Conservation (phyloP, 257 asterid species). For the Capsicum rhomboideum region DNA sequence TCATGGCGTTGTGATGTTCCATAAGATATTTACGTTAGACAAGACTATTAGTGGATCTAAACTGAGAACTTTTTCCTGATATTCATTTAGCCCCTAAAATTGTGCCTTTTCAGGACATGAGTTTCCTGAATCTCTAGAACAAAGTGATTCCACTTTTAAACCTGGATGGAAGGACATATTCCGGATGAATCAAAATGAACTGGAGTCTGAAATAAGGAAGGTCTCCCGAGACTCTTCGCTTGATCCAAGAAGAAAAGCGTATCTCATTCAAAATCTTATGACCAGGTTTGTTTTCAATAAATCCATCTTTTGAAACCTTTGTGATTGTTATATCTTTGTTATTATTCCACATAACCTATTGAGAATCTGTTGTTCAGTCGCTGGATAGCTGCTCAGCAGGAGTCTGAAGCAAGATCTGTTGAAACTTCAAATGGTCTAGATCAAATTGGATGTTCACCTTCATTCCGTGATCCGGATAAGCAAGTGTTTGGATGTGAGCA, state of each 20-base stretch:
- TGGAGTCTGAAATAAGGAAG: constrained; percentile 92
- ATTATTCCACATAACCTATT: constrained; percentile 14
- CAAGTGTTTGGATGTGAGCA: constrained; percentile 82
- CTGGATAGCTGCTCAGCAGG: constrained; percentile 98
- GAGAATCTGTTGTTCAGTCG: constrained; percentile 41
- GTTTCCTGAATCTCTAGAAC: constrained; percentile 62
- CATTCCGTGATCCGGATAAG: constrained; percentile 75
- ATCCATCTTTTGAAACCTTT: neutral
- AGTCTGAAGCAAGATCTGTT: constrained; percentile 48
- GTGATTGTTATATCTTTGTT: neutral
- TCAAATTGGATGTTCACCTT: constrained; percentile 60
- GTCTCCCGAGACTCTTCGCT: constrained; percentile 90
- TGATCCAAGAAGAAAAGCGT: constrained; percentile 94
- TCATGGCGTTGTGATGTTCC: neutral
- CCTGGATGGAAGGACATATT: constrained; percentile 99
- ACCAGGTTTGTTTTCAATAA: constrained; percentile 59
- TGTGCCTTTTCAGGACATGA: constrained; percentile 39
- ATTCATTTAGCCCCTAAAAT: neutral
- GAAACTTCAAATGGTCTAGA: constrained; percentile 45
- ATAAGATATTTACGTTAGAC: neutral
- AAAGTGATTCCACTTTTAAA: constrained; percentile 66
- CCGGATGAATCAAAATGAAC: constrained; percentile 97
- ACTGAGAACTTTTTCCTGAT: neutral
- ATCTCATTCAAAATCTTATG: constrained; percentile 91
- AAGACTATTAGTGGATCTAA: neutral